Percentiles rank a stretch among this genome's conserved stretches.
These are phyloP conservation scores for Ogataea zsoltii DNA, from an alignment of 805 yeast species.

Conservation along the genomic window DNA sequence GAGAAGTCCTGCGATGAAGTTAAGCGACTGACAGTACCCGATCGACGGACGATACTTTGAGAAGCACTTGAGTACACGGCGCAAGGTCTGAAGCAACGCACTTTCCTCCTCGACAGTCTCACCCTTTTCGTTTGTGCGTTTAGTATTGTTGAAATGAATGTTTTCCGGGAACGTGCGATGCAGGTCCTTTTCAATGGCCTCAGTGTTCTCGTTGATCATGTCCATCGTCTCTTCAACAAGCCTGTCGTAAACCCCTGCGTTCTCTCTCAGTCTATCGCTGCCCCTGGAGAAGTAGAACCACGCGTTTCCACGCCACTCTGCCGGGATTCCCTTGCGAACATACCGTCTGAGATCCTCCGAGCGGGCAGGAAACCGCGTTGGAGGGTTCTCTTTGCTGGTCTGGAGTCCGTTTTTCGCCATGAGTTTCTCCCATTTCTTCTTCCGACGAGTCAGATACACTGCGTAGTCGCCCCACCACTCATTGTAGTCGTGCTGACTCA, in stretches of 20 bases:
- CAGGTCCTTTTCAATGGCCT: conserved; percentile 90
- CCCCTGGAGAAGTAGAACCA: conserved; percentile 97
- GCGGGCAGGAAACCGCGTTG: conserved; percentile 71
- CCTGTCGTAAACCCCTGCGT: conserved; percentile 72
- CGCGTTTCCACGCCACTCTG: conserved; percentile 96
- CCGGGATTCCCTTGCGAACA: conserved; percentile 90
- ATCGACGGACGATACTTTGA: conserved; percentile 83
- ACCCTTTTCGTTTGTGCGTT: conserved; percentile 10
- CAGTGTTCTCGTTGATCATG: conserved; percentile 72
- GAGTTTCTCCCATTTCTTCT: conserved; percentile 72
- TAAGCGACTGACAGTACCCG: conserved; percentile 95
- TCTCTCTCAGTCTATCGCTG: conserved; percentile 53
- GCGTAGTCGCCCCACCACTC: conserved; percentile 75
- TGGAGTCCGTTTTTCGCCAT: conserved; percentile 68
- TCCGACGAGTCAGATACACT: conserved; percentile 60
- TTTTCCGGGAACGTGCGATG: conserved; percentile 96
- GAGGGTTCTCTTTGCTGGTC: conserved; percentile 45
- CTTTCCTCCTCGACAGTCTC: conserved; percentile 47
- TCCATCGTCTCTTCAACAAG: conserved; percentile 59
- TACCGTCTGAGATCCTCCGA: conserved; percentile 79
- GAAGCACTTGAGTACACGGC: conserved; percentile 82
- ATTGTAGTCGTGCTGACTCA: conserved; percentile 60
- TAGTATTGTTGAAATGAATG: conserved; percentile 61
- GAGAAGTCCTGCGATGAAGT: conserved; percentile 86
- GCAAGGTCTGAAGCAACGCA: conserved; percentile 63